These are phyloP conservation scores for Botrytis elliptica DNA, from an alignment of 2,329 filamentous ascomycete genomes.

Conservation along the genomic window DNA sequence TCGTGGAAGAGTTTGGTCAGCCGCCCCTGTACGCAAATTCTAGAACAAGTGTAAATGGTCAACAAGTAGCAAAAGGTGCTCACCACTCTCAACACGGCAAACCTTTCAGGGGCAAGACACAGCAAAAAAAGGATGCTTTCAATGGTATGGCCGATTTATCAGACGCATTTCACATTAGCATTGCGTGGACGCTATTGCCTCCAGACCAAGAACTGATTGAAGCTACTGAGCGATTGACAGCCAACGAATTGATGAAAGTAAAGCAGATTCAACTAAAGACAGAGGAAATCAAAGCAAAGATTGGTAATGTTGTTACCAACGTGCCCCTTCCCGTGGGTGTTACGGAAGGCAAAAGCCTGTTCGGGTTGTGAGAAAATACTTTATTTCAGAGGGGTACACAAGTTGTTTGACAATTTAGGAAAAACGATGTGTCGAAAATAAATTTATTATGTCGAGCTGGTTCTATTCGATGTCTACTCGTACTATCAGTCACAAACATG, in stretches of 20 bases:
- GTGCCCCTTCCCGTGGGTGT: constrained; percentile 42
- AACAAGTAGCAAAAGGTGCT: not conserved
- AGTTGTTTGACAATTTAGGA: not conserved
- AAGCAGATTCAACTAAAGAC: constrained; percentile 51
- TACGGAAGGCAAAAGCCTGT: constrained; percentile 29
- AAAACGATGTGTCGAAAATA: not conserved
- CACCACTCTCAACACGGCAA: not conserved
- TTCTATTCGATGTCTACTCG: not conserved
- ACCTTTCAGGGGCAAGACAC: constrained; percentile 12
- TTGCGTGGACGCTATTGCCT: constrained; percentile 74
- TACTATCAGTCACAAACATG: not conserved
- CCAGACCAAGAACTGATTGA: constrained; percentile 48
- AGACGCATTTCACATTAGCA: constrained; percentile 77
- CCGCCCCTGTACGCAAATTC: constrained; percentile 62
- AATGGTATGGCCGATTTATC: constrained; percentile 44
- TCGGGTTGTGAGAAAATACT: constrained; percentile 27
- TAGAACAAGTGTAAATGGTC: not conserved
- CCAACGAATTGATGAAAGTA: constrained; percentile 4
- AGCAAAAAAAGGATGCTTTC: constrained; percentile 19
- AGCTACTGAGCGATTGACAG: constrained; percentile 38
- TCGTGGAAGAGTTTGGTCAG: constrained; percentile 61
- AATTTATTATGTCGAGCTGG: not conserved
- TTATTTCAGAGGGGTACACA: not conserved
- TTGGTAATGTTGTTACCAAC: constrained; percentile 66
- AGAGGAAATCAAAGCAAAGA: constrained; percentile 67